phyloP scores from a whole-genome alignment of 1,284 basidiomycete genomes.

The Marasmius sp. region DNA sequence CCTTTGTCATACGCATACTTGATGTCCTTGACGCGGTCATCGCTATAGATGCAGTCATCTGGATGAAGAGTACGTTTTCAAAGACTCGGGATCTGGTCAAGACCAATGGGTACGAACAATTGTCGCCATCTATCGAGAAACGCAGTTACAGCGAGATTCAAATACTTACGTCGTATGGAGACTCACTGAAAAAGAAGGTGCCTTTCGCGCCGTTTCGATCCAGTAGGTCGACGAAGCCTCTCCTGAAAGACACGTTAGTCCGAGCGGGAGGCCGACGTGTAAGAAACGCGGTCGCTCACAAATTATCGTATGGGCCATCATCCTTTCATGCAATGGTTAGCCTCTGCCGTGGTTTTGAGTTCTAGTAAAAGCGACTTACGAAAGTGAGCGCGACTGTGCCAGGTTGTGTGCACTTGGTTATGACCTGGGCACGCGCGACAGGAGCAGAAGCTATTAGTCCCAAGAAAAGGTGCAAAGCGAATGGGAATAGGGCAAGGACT shows the following conservation, averaged over 20 bases:
- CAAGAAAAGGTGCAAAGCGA: not conserved
- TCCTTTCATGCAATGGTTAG: not conserved
- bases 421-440: not conserved
- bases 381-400: not conserved
- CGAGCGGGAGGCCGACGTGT: not conserved
- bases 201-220: not conserved
- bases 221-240: not conserved
- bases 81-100: not conserved
- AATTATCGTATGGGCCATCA: not conserved
- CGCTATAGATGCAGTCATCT: conserved; percentile 28
- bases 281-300: not conserved
- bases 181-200: not conserved
- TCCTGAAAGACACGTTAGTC: not conserved
- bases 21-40: conserved; percentile 15
- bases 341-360: not conserved
- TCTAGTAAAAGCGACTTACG: not conserved
- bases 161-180: not conserved
- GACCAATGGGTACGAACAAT: not conserved
- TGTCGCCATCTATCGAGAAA: not conserved
- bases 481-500: not conserved
- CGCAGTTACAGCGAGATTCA: not conserved
- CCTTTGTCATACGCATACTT: conserved; percentile 18
- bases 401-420: not conserved
- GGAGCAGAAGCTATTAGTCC: not conserved
- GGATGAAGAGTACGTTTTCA: not conserved